Evolutionary conservation across 2,329 filamentous ascomycete genomes (phyloP).

Genomic region (Trichophyton mentagrophytes): DNA sequence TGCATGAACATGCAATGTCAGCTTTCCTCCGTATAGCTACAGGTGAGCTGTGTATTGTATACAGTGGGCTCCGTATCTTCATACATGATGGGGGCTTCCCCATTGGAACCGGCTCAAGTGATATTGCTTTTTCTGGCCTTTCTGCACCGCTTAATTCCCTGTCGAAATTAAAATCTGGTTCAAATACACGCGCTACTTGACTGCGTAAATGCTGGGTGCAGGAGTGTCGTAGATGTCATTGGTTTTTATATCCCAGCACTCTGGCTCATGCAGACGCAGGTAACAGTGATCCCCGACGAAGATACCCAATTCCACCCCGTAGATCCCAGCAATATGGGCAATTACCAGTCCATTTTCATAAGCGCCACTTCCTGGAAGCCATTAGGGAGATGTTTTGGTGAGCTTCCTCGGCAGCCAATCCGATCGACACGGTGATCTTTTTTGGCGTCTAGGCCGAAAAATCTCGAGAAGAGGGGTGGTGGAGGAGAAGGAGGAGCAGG

Average conservation of each 20-base stretch:
- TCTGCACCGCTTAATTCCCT: background rate
- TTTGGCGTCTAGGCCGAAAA: background rate
- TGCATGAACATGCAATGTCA: conserved; percentile 1
- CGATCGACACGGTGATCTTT: background rate
- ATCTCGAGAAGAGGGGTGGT: background rate
- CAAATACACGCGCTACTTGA: background rate
- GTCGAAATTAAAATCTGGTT: background rate
- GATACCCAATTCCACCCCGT: background rate
- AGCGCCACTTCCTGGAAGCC: background rate
- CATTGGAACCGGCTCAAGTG: background rate
- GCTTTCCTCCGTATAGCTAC: background rate
- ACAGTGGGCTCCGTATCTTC: background rate
- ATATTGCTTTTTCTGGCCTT: background rate
- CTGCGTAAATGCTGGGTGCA: background rate
- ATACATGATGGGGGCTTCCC: too few relatives aligned
- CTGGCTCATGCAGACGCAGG: background rate
- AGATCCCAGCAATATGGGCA: conserved; percentile 1
- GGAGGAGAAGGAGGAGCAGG: background rate
- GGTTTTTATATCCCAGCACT: background rate
- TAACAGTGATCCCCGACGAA: background rate
- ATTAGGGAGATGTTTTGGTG: background rate
- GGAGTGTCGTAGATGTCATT: background rate
- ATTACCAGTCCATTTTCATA: background rate
- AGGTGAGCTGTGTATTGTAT: background rate
- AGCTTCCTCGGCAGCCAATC: background rate